Percentiles rank a stretch among this genome's conserved stretches.
These are phyloP conservation scores for Alternaria sp. DNA, from an alignment of 2,329 filamentous ascomycete species.

Conservation along the genomic window DNA sequence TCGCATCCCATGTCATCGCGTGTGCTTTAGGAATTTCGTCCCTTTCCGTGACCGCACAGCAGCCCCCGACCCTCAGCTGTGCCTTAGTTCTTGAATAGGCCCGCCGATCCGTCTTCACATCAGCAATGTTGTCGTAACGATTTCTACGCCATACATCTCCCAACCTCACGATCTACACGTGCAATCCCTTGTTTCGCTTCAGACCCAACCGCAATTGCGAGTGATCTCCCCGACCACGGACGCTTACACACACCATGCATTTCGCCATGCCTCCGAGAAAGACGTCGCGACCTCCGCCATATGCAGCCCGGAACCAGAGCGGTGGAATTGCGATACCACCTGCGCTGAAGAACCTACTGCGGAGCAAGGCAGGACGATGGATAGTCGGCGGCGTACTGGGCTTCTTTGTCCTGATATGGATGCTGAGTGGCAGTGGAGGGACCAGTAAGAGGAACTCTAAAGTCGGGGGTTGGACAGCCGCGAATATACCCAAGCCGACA, in stretches of 20 bases:
- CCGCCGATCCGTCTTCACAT: not conserved
- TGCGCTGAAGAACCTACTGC: conserved; percentile 57
- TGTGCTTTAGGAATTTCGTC: conserved; percentile 22
- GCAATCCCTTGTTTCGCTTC: conserved; percentile 36
- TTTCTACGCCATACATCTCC: conserved; percentile 5
- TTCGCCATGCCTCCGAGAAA: conserved; percentile 89
- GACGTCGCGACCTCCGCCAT: conserved; percentile 77
- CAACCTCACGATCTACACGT: conserved; percentile 12
- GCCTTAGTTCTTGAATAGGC: conserved; percentile 5
- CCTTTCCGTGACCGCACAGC: conserved; percentile 23
- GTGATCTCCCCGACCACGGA: conserved; percentile 27
- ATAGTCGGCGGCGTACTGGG: conserved; percentile 64
- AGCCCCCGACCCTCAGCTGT: conserved; percentile 4
- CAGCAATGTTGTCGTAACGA: conserved; percentile 32
- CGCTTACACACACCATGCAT: conserved; percentile 66
- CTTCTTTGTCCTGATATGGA: conserved; percentile 58
- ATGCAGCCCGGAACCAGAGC: conserved; percentile 66
- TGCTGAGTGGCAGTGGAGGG: conserved; percentile 46
- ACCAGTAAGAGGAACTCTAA: conserved; percentile 22
- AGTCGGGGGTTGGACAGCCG: conserved; percentile 21
- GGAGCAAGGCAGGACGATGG: conserved; percentile 68
- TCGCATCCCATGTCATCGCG: conserved; percentile 27
- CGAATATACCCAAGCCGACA: conserved; percentile 43
- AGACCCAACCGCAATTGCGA: conserved; percentile 13
- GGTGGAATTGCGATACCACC: conserved; percentile 48